Conservation (phyloP, 192 early-diverging fungal species). For the Entomortierella lignicola region DNA sequence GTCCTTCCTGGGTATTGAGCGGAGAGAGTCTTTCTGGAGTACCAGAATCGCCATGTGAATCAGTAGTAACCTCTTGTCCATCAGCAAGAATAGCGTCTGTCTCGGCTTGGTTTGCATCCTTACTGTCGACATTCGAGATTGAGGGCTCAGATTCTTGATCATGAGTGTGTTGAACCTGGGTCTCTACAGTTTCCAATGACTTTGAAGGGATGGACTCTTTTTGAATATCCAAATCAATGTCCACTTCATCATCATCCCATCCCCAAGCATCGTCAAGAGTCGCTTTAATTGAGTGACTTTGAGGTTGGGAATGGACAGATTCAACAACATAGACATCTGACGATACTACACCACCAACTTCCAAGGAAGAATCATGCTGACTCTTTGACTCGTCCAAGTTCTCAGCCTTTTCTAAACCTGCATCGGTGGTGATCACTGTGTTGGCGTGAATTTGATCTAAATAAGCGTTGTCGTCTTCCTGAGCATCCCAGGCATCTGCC, state of each 20-base stretch:
- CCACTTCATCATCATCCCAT: constrained; percentile 40
- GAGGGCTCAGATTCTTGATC: background rate
- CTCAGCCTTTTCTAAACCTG: too few species aligned
- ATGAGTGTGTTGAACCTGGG: background rate
- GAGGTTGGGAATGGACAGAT: background rate
- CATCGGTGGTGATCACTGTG: background rate
- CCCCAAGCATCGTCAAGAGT: constrained; percentile 40
- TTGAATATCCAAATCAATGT: constrained; percentile 4
- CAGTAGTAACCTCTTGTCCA: background rate
- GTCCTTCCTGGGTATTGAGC: constrained; percentile 11
- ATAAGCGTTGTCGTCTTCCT: background rate
- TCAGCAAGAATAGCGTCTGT: too few species aligned
- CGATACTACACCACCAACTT: too few species aligned
- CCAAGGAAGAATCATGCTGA: too few species aligned
- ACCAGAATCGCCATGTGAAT: background rate
- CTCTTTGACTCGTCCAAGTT: too few species aligned
- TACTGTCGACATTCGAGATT: background rate
- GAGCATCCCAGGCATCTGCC: constrained; percentile 10
- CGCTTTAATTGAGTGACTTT: background rate
- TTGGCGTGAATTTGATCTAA: background rate
- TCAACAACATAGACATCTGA: background rate
- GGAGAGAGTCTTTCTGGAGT: constrained; percentile 7
- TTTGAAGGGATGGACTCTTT: background rate
- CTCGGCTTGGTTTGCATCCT: too few species aligned
- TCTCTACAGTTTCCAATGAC: background rate